Base-by-base conservation (phyloP, 106 monocot genomes). In the Gastrodia elata region DNA sequence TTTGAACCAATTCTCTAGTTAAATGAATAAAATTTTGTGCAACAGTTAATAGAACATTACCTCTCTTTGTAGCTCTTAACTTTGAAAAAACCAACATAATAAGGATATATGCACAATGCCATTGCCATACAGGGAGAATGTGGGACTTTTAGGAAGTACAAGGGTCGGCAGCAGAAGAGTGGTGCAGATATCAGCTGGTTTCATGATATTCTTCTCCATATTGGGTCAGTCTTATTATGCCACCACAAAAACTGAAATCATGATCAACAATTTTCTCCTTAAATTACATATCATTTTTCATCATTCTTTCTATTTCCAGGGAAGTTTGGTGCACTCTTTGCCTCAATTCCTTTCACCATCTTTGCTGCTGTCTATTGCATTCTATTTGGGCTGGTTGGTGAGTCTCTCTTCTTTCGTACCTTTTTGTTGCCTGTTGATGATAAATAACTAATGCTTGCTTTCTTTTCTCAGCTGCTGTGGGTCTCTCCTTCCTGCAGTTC, bases 171-270 rank as follows among this genome's bases (percentile, higher is more conserved):
- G 96, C 73, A 86, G 96, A 68, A 84, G 96, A 52, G 90, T 97
- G 37, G 75, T 96, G 1, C 96, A 96, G 65, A 90, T 96, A 65
- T 90, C 96, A 20, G 92, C 96, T 81, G 96, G 87, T 46, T 97
- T 97, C 78, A 93, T 97, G 96, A 90, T 97, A 73, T 92, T 97
- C 79, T 97, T 97, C 83, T 90, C 96, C 67, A 83, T 91, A 49
- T 83, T 97, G 78, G 96, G 96, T 96, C 18, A 27, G 67, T 36
- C 2, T 20, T 39, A n/a, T n/a, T 16, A 30, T 78, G 46, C 3
- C 3, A 39, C 38, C 25, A n/a, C n/a, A 41, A 40, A 25, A 39
- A 35, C 5, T 6, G 41, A 41, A 8, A 24, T 10, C 33, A 6
- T 32, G 35, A 48, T 10, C 20, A 56, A 38, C 24, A 35, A 55